Evolutionary conservation across 1,284 basidiomycete genomes (phyloP).

Genomic region (Omphalotus olearius): DNA sequence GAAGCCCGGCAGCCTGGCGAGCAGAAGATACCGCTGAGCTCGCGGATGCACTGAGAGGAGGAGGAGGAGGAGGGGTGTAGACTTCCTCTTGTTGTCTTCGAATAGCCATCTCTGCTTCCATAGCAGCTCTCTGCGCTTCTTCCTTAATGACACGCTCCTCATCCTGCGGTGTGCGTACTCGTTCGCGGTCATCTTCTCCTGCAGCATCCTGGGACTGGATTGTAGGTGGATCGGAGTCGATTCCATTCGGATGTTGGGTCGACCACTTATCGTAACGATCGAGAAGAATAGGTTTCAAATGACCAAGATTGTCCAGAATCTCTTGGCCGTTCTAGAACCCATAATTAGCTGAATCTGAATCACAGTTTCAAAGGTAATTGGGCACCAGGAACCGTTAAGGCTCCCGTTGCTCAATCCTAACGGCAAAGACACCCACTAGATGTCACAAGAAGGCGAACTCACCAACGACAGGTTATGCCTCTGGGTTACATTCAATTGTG

Average conservation of each 20-base stretch:
- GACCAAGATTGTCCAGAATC: conserved; percentile 49
- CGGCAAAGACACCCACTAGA: background rate
- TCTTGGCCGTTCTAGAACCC: conserved; percentile 61
- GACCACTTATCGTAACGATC: conserved; percentile 50
- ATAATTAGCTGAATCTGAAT: background rate
- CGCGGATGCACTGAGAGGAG: background rate
- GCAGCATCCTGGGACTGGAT: conserved; percentile 12
- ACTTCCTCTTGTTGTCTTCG: background rate
- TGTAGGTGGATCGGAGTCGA: conserved; percentile 6
- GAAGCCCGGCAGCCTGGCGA: background rate
- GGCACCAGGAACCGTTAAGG: no score
- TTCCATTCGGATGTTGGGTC: conserved; percentile 26
- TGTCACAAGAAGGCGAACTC: conserved; percentile 24
- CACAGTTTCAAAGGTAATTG: conserved; percentile 9
- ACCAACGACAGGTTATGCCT: conserved; percentile 52
- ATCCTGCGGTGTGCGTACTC: background rate
- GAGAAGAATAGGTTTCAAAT: conserved; percentile 46
- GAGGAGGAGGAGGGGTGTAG: background rate
- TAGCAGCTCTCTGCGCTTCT: background rate
- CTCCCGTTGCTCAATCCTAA: background rate
- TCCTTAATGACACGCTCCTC: background rate
- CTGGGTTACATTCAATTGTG: conserved; percentile 40
- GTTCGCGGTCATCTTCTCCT: background rate
- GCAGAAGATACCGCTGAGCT: conserved; percentile 4
- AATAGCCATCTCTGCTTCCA: background rate